These are phyloP conservation scores for Penicillium roqueforti DNA, from an alignment of 495 filamentous ascomycete genomes.

Conservation along the genomic window DNA sequence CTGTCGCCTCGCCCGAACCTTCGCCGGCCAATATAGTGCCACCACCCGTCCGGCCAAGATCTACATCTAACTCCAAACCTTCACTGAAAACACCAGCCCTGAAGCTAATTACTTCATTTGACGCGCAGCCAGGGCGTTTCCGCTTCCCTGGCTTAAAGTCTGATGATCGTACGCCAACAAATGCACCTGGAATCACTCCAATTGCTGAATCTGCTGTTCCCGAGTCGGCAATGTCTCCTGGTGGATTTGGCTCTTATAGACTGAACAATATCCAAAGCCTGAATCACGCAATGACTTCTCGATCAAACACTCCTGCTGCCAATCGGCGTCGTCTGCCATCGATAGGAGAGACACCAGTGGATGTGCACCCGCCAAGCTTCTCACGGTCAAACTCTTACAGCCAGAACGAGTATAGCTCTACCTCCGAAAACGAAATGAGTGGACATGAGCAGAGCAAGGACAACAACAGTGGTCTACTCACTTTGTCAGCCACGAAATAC, in stretches of 20 bases:
- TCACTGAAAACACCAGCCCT: constrained; percentile 77
- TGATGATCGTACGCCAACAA: constrained; percentile 73
- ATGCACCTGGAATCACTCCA: constrained; percentile 74
- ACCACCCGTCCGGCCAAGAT: constrained; percentile 25
- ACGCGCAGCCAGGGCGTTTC: constrained; percentile 53
- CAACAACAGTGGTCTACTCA: constrained; percentile 28
- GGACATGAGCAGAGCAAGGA: constrained; percentile 28
- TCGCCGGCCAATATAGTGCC: constrained; percentile 28
- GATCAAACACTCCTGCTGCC: constrained; percentile 70
- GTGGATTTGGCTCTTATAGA: constrained; percentile 63
- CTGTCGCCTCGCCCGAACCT: constrained; percentile 41
- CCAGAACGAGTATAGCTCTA: constrained; percentile 46
- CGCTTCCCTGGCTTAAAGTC: constrained; percentile 63
- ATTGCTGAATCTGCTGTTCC: constrained; percentile 87
- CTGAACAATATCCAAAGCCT: constrained; percentile 53
- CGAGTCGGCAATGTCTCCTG: constrained; percentile 79
- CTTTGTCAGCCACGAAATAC: constrained; percentile 50
- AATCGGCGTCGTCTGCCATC: constrained; percentile 70
- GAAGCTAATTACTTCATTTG: constrained; percentile 90
- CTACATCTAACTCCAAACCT: constrained; percentile 25
- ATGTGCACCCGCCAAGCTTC: constrained; percentile 49
- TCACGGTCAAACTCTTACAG: constrained; percentile 35
- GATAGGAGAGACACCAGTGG: constrained; percentile 71
- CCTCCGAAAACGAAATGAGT: constrained; percentile 38
- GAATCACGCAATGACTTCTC: constrained; percentile 66